phyloP scores from a whole-genome alignment of 2,329 filamentous ascomycete species.

The Gyromitra esculenta region DNA sequence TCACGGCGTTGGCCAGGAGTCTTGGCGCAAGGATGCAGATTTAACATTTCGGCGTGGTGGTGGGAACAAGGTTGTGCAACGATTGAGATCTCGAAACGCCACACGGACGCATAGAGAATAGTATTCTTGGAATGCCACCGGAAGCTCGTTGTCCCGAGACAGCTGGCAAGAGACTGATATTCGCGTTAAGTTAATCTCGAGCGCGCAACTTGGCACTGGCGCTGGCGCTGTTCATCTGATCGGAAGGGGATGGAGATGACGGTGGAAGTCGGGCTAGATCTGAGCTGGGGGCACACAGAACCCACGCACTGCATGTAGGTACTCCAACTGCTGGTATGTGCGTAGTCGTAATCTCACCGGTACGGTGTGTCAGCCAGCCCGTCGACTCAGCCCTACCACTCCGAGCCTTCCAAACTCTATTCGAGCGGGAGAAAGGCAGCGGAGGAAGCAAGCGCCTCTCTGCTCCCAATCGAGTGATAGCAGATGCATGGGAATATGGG shows the following conservation, averaged over 20 bases:
- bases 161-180: not conserved
- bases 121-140: not conserved
- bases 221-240: not conserved
- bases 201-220: no score
- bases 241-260: not conserved
- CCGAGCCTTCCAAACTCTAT: not conserved
- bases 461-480: slow-evolving; percentile 4
- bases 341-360: slow-evolving; percentile 10
- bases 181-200: not conserved
- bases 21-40: not conserved
- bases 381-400: slow-evolving; percentile 1
- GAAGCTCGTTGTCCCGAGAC: not conserved
- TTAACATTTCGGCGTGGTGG: not conserved
- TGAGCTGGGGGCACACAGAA: not conserved
- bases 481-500: not conserved
- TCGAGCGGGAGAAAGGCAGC: not conserved
- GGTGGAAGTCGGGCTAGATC: not conserved
- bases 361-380: not conserved
- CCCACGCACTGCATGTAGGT: not conserved
- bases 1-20: not conserved
- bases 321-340: not conserved
- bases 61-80: not conserved
- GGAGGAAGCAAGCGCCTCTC: no score
- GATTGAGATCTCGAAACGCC: not conserved
- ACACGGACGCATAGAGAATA: not conserved